Base-by-base conservation (phyloP, 305 asterid species). In the Plantago coronopus region DNA sequence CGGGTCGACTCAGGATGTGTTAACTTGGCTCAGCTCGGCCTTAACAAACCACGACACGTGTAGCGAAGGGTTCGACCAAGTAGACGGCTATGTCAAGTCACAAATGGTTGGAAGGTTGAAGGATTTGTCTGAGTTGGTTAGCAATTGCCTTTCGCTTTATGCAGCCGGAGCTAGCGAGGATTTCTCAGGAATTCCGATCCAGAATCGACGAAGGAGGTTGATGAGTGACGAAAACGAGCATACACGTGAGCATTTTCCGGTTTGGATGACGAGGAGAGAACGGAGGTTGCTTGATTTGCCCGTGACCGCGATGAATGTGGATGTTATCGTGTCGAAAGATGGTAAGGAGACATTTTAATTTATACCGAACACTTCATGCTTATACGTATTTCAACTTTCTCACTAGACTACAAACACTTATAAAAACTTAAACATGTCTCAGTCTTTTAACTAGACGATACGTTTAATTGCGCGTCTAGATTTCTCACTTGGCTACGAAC, bases 11-110 rank as follows among this genome's bases (percentile, higher is more conserved):
- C 84, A 86, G 48, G 96, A 94, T 72, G 90, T 94, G 57, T 50
- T 79, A 69, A 94, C 97, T 49, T 94, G 99, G 99, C 87, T 94
- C 25, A 93, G 99, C 74, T 90, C 99, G 7, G 75, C 99, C 43
- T 14, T 93, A 17, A 87, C 99, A 22, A 93, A 89, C 59, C 99
- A 89, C 64, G 99, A 94, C 74, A 94, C 99, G 20, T 94, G 99
- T 65, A 70, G 71, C 0, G 97, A 94, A 2, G 96, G 97, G 2
- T 78, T 94, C 61, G 68, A 65, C 3, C 74, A 89, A 17, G 29
- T 83, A 3, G 75, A 68, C 47, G 95, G 95, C 58, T 67, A 70
- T 66, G 91, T 93, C 59, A 87, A 82, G 69, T 61, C 61, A 19
- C 82, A 70, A 61, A 70, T 89, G 83, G 21, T 68, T n/a, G 80